phyloP scores from a whole-genome alignment of 2,329 filamentous ascomycete genomes.

The Aschersonia sp. region DNA sequence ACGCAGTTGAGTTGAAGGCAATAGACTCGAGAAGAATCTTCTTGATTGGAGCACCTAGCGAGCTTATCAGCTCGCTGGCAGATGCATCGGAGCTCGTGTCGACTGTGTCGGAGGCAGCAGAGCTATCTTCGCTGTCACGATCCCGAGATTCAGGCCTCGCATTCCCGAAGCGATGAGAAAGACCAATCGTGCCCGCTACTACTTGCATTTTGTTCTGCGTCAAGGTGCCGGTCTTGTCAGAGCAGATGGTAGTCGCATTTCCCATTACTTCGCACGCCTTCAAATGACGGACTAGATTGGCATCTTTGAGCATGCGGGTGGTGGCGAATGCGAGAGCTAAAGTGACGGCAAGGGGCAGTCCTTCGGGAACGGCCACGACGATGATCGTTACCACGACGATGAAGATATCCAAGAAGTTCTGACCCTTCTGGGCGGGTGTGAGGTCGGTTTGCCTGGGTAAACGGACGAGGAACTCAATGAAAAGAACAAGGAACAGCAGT shows the following conservation, averaged over 20 bases:
- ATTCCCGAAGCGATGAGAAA: slow-evolving; percentile 37
- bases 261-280: slow-evolving; percentile 74
- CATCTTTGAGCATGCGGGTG: slow-evolving; percentile 62
- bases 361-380: slow-evolving; percentile 67
- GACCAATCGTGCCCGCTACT: slow-evolving; percentile 44
- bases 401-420: slow-evolving; percentile 61
- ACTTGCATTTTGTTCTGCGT: slow-evolving; percentile 58
- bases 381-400: slow-evolving; percentile 70
- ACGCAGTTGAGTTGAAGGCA: slow-evolving; percentile 56
- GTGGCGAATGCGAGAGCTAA: slow-evolving; percentile 64
- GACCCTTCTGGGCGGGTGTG: slow-evolving; percentile 59
- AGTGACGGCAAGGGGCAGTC: slow-evolving; percentile 63
- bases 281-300: slow-evolving; percentile 62
- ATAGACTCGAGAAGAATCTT: slow-evolving; percentile 45
- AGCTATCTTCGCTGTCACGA: slow-evolving; percentile 10
- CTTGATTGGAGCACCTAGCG: slow-evolving; percentile 30
- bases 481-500: slow-evolving; percentile 67
- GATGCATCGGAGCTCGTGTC: slow-evolving; percentile 22
- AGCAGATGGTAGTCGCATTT: slow-evolving; percentile 58
- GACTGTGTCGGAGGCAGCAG: slow-evolving; percentile 5
- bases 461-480: slow-evolving; percentile 70
- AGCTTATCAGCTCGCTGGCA: slow-evolving; percentile 29
- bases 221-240: slow-evolving; percentile 52
- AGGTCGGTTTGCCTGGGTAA: slow-evolving; percentile 35
- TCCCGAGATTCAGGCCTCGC: slow-evolving; percentile 11